These are phyloP conservation scores for Canavalia ensiformis DNA, from an alignment of 306 rosid genomes.

Conservation along the genomic window DNA sequence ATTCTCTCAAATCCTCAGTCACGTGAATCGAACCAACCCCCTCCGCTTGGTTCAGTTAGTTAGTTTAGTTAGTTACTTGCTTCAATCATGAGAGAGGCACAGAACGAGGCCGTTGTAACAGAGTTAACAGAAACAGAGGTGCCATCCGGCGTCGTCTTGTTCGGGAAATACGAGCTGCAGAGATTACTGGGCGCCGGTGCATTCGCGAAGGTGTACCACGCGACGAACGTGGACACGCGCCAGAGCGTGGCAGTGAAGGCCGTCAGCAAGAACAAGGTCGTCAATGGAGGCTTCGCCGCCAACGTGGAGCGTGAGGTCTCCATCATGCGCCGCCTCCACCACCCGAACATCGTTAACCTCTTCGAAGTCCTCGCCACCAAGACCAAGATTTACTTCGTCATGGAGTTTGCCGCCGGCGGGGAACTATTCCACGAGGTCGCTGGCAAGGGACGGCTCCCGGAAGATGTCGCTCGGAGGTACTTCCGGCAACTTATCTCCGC, in stretches of 20 bases:
- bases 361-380: slow-evolving; percentile 80
- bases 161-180: slow-evolving; percentile 61
- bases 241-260: slow-evolving; percentile 82
- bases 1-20: background rate
- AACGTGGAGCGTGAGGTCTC: slow-evolving; percentile 79
- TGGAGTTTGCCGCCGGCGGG: slow-evolving; percentile 82
- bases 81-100: slow-evolving; percentile 22
- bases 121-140: background rate
- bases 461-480: slow-evolving; percentile 67
- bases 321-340: slow-evolving; percentile 79
- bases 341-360: slow-evolving; percentile 69
- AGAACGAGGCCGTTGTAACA: slow-evolving; percentile 4
- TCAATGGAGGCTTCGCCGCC: slow-evolving; percentile 52
- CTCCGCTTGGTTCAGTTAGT: background rate
- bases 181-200: slow-evolving; percentile 77
- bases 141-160: slow-evolving; percentile 32
- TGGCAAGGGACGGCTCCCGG: slow-evolving; percentile 59
- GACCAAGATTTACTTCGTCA: slow-evolving; percentile 78
- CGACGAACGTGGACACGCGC: slow-evolving; percentile 54
- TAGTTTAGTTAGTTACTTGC: background rate
- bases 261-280: slow-evolving; percentile 66
- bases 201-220: slow-evolving; percentile 85
- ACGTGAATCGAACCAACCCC: background rate
- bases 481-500: slow-evolving; percentile 84
- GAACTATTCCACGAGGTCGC: slow-evolving; percentile 69